A percentile compares a stretch with the other conserved stretches of the same genome.
These are phyloP conservation scores for Monascus ruber DNA, from an alignment of 2,329 filamentous ascomycete species.

Conservation along the genomic window DNA sequence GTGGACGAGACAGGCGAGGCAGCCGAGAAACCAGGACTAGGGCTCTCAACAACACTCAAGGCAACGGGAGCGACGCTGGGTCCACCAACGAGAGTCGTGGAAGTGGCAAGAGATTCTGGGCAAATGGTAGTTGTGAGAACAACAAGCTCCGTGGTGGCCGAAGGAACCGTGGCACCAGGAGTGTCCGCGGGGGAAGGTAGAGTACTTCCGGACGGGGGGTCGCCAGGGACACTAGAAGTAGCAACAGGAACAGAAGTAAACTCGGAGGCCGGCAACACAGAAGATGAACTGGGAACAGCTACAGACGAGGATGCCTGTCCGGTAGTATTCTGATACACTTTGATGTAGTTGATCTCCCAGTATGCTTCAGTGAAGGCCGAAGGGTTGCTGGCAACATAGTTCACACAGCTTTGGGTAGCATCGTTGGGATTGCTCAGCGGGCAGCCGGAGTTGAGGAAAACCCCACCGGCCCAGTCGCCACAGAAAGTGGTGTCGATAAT, in stretches of 20 bases:
- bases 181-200: neutral
- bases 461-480: conserved; percentile 43
- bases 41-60: too few species aligned
- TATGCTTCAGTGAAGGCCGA: conserved; percentile 59
- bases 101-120: too few species aligned
- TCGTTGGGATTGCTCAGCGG: conserved; percentile 47
- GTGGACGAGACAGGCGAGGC: neutral
- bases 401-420: conserved; percentile 55
- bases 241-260: conserved; percentile 1
- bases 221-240: neutral
- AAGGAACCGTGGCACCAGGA: neutral
- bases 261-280: neutral
- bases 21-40: neutral
- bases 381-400: conserved; percentile 62
- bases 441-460: conserved; percentile 40
- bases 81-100: too few species aligned
- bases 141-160: neutral
- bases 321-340: conserved; percentile 41
- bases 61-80: too few species aligned
- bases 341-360: conserved; percentile 65
- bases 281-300: conserved; percentile 1
- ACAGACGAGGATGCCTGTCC: conserved; percentile 1
- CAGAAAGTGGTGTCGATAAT: conserved; percentile 45
- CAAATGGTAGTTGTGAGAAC: neutral
- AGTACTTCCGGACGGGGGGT: neutral